Conservation (phyloP, 1,284 basidiomycete species). For the Rhodotorula sp. region DNA sequence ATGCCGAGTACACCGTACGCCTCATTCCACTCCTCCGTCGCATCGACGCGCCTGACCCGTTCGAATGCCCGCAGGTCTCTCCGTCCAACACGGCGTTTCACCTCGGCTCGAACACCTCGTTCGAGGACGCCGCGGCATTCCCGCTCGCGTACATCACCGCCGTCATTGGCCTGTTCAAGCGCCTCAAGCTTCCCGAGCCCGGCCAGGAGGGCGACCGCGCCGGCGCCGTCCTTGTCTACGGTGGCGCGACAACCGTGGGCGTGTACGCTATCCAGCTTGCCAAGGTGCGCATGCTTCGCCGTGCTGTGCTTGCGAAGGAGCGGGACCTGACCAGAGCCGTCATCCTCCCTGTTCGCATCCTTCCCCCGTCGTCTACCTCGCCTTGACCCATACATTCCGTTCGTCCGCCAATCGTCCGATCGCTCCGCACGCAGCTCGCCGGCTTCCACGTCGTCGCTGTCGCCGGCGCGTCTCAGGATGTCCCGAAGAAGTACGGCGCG, state of each 20-base stretch:
- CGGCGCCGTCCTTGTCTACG: constrained; percentile 48
- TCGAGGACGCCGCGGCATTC: constrained; percentile 51
- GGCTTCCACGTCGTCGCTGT: constrained; percentile 50
- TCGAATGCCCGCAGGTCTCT: constrained; percentile 33
- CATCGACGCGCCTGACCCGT: background rate
- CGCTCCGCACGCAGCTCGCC: constrained; percentile 33
- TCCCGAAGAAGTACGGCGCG: constrained; percentile 44
- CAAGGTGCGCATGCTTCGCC: constrained; percentile 28
- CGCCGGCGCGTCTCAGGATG: constrained; percentile 42
- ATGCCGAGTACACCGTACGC: constrained; percentile 39
- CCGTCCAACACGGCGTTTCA: constrained; percentile 45
- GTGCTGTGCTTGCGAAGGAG: background rate
- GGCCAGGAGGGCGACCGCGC: constrained; percentile 11
- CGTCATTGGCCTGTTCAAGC: constrained; percentile 49
- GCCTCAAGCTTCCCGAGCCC: constrained; percentile 40
- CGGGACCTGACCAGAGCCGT: background rate
- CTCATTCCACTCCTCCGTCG: constrained; percentile 6
- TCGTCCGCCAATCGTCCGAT: too few species aligned
- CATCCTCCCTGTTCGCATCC: background rate
- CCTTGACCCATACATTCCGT: too few species aligned
- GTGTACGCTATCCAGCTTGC: constrained; percentile 51
- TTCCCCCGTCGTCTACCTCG: background rate
- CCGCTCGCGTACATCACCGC: constrained; percentile 52
- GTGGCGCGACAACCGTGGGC: constrained; percentile 51
- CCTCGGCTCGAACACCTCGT: constrained; percentile 42